phyloP scores from a whole-genome alignment of 176 grass and related monocot species.

The Guadua angustifolia region DNA sequence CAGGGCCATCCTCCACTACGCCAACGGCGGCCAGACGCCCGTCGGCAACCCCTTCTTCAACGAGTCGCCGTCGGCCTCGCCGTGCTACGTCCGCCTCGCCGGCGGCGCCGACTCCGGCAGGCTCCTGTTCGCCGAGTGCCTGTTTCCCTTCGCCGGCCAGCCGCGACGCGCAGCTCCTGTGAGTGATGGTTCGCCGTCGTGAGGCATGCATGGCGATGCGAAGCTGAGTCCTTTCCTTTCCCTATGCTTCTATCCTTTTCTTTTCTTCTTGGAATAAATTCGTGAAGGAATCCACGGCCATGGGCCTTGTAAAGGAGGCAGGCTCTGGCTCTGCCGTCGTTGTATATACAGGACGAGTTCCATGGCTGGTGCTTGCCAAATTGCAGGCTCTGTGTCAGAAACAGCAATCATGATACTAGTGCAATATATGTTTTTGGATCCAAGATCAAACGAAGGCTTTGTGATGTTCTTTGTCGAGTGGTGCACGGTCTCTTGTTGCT shows the following conservation, averaged over 20 bases:
- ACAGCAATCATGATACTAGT: neutral
- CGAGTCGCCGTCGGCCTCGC: slow-evolving; percentile 53
- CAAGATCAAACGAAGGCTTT: neutral
- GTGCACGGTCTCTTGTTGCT: neutral
- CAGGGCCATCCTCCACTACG: slow-evolving; percentile 54
- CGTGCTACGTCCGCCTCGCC: slow-evolving; percentile 50
- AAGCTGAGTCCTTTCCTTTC: neutral
- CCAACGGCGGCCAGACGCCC: slow-evolving; percentile 42
- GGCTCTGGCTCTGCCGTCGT: slow-evolving; percentile 6
- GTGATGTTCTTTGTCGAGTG: slow-evolving; percentile 11
- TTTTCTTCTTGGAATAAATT: slow-evolving; percentile 30
- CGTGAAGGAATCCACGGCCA: neutral
- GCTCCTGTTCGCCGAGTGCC: neutral
- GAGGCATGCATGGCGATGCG: neutral
- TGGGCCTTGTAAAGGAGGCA: neutral
- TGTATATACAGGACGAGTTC: slow-evolving; percentile 20
- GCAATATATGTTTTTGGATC: neutral
- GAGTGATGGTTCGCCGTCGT: neutral
- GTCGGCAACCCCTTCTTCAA: slow-evolving; percentile 41
- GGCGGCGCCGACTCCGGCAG: slow-evolving; percentile 27
- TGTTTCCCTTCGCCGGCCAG: slow-evolving; percentile 21
- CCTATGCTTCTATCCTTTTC: neutral
- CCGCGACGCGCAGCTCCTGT: slow-evolving; percentile 32
- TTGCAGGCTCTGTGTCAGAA: slow-evolving; percentile 14
- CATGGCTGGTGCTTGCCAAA: slow-evolving; percentile 17